phyloP scores from a whole-genome alignment of 305 asterid species.

The Coffea humblotiana region DNA sequence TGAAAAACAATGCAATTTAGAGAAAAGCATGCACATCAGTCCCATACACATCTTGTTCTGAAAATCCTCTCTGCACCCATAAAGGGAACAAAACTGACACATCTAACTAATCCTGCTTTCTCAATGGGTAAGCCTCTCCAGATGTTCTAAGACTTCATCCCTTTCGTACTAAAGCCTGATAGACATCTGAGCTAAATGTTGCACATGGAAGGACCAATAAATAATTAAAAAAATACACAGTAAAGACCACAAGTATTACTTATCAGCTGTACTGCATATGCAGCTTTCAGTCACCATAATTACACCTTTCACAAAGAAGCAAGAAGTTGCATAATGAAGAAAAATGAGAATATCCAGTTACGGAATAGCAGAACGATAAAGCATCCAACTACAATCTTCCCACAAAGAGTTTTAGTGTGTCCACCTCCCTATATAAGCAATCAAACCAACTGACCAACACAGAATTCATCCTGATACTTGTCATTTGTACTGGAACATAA shows the following conservation, averaged over 20 bases:
- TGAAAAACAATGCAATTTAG: neutral
- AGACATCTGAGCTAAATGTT: neutral
- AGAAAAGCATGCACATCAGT: neutral
- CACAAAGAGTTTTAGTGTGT: neutral
- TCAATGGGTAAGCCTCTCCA: neutral
- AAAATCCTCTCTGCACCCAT: neutral
- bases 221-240: neutral
- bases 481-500: neutral
- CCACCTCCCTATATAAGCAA: neutral
- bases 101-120: neutral
- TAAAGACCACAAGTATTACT: neutral
- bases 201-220: neutral
- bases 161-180: neutral
- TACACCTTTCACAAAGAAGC: neutral
- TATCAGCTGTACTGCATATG: neutral
- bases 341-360: neutral
- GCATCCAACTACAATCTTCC: neutral
- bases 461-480: neutral
- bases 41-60: neutral
- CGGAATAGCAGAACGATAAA: neutral
- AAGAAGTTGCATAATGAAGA: neutral
- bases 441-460: neutral
- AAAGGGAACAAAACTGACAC: neutral
- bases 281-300: neutral
- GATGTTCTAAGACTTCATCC: neutral